These are phyloP conservation scores for Leccinum fibrillosum DNA, from an alignment of 768 basidiomycete genomes.

Conservation along the genomic window DNA sequence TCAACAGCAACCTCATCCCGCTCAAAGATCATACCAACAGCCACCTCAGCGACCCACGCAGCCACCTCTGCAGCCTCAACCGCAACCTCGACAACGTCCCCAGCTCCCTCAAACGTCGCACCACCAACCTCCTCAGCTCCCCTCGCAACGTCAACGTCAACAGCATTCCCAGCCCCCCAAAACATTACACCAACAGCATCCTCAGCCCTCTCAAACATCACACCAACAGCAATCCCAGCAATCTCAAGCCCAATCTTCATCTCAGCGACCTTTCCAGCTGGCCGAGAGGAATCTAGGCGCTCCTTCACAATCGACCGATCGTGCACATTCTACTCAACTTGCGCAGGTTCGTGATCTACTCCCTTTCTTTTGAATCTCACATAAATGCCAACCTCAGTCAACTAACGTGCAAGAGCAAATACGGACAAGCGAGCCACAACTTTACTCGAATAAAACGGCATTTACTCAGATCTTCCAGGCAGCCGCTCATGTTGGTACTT, in stretches of 20 bases:
- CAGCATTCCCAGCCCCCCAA: background rate
- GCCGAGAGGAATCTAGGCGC: background rate
- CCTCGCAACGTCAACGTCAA: background rate
- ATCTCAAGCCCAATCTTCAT: background rate
- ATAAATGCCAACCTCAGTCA: background rate
- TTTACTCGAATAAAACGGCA: constrained; percentile 6
- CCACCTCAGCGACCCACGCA: background rate
- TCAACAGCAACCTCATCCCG: background rate
- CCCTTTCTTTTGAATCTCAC: background rate
- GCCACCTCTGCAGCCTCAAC: background rate
- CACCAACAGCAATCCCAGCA: background rate
- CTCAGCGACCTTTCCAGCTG: background rate
- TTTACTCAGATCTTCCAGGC: constrained; percentile 24
- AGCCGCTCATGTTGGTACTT: constrained; percentile 18
- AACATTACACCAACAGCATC: background rate
- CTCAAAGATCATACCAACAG: background rate
- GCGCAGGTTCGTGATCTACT: background rate
- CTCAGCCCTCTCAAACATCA: background rate
- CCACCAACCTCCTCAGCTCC: background rate
- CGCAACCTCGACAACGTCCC: background rate
- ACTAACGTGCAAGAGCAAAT: constrained; percentile 6
- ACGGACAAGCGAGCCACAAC: background rate
- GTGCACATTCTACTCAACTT: background rate
- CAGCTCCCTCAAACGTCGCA: background rate
- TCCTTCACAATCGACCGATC: background rate